Base-by-base conservation (phyloP, 805 yeast species). In the Monosporozyma aerobia region DNA sequence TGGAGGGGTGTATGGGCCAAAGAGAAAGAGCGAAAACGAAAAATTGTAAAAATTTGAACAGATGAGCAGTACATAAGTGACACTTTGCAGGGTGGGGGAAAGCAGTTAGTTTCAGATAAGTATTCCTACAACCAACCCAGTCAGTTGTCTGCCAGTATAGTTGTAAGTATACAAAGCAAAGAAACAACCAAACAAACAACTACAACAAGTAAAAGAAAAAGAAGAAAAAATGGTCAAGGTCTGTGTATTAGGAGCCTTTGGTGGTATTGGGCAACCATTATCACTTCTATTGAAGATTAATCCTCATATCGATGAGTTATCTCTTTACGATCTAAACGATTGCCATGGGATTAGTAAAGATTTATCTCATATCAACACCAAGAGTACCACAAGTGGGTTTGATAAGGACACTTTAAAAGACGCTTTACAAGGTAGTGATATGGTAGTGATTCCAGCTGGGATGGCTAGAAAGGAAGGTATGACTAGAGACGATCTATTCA, bases 401-500 rank as follows among this genome's bases (percentile, higher is more conserved):
- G 85, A 78, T 59, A 87, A 87, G 35, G 74, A 89, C 57, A 74
- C 77, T 55, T 74, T 90, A 58, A 73, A 75, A 54, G 74, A 73
- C 53, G 95, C 97, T 19, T 74, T 90, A 62, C 73, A 78, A 50
- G 90, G 83, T 49, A 80, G 96, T 50, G 95, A 90, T 63, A 83
- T 90, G 55, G 90, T 90, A 51, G 80, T 90, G 54, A 87, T 90
- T 69, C 90, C 92, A 61, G 94, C 94, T 46, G 94, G 94, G 74
- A 89, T 85, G 55, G 92, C 94, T 70, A 81, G 94, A 76, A 85
- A 85, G 72, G 90, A 90, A 57, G 94, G 94, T 64, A 85, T 85
- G 92, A 82, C 92, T 61, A 80, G 94, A 73, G 92, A 85, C 69
- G 94, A 85, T 70, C 77, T 85, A 69, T 85, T 85, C 79, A 82